Conservation (phyloP, 169 alveolate genomes). For the Besnoitia besnoiti region DNA sequence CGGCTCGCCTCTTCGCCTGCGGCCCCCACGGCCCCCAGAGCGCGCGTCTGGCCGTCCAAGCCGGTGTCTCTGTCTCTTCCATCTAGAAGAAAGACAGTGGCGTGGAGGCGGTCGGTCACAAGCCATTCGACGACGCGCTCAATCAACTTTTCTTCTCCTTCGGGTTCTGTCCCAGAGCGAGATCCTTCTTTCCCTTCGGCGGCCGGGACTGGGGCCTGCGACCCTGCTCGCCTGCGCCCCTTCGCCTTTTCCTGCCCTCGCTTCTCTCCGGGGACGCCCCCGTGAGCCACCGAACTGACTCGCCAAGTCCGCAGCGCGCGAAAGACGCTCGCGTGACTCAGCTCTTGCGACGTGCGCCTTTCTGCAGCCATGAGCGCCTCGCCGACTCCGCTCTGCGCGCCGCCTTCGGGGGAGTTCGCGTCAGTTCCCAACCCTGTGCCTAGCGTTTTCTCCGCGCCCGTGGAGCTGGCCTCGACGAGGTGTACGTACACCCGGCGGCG, state of each 20-base stretch:
- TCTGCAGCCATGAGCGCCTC: too few species aligned
- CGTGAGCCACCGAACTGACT: not conserved
- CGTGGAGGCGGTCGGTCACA: not conserved
- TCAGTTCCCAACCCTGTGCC: not conserved
- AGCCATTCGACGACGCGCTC: conserved; percentile 6
- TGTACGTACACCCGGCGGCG: conserved; percentile 53
- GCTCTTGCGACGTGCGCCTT: not conserved
- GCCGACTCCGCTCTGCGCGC: too few species aligned
- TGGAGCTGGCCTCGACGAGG: not conserved
- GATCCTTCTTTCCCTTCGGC: not conserved
- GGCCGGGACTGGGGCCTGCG: not conserved
- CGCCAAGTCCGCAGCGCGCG: not conserved
- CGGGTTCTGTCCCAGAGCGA: not conserved
- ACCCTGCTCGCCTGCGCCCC: not conserved
- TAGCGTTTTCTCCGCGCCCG: not conserved
- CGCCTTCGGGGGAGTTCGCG: too few species aligned
- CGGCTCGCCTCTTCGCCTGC: not conserved
- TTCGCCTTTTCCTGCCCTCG: not conserved
- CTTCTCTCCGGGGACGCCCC: not conserved
- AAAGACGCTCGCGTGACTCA: not conserved
- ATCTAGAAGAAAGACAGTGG: conserved; percentile 10
- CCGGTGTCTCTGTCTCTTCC: not conserved
- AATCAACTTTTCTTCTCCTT: not conserved
- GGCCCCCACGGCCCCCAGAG: too few species aligned
- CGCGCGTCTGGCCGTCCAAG: too few species aligned